These are phyloP conservation scores for Claviceps humidiphila DNA, from an alignment of 2,329 filamentous ascomycete species.

Conservation along the genomic window DNA sequence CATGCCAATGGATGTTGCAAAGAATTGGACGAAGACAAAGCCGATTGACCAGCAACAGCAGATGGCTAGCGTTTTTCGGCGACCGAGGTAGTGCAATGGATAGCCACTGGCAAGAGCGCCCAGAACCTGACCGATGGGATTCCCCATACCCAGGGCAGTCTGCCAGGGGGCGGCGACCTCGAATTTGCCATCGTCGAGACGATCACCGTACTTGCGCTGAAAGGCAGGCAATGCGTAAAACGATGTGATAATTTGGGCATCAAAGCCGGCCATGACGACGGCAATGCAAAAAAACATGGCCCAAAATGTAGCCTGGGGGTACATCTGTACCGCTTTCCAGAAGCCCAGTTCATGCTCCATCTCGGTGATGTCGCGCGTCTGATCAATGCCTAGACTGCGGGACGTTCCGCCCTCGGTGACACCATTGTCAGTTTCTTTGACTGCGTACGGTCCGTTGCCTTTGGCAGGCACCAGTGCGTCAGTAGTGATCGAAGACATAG, in stretches of 20 bases:
- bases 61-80: constrained; percentile 29
- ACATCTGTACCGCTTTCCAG: constrained; percentile 26
- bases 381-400: constrained; percentile 8
- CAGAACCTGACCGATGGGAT: constrained; percentile 32
- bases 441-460: background rate
- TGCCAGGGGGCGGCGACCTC: constrained; percentile 36
- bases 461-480: background rate
- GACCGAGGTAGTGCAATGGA: constrained; percentile 26
- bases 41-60: constrained; percentile 33
- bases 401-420: background rate
- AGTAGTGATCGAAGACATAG: background rate
- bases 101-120: constrained; percentile 22
- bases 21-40: constrained; percentile 51
- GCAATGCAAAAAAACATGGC: constrained; percentile 17
- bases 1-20: constrained; percentile 39
- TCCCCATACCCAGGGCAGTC: constrained; percentile 30
- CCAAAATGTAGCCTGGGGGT: constrained; percentile 17
- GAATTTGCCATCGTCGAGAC: constrained; percentile 17
- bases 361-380: constrained; percentile 12
- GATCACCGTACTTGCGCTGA: constrained; percentile 18
- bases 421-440: background rate
- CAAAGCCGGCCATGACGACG: constrained; percentile 20
- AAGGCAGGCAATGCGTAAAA: constrained; percentile 24
- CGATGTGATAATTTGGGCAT: constrained; percentile 24
- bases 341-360: constrained; percentile 15